phyloP scores from a whole-genome alignment of 2,329 filamentous ascomycete species.

The Ophiostoma quercus region DNA sequence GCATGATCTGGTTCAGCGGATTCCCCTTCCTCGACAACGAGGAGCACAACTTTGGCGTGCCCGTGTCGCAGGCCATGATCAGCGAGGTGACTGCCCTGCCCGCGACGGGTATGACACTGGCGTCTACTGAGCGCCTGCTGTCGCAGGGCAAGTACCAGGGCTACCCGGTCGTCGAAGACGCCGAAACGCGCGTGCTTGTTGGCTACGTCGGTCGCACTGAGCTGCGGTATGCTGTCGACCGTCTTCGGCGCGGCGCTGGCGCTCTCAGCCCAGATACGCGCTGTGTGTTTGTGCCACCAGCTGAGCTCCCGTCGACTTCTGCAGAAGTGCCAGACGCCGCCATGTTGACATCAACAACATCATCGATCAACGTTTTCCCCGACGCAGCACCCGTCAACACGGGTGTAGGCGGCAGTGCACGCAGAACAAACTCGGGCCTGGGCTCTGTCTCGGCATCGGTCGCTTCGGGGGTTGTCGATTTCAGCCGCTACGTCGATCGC shows the following conservation, averaged over 20 bases:
- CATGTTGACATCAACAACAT: conserved; percentile 33
- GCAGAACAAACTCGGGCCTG: not conserved
- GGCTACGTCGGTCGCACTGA: conserved; percentile 94
- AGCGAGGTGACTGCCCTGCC: conserved; percentile 68
- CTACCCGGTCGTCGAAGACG: conserved; percentile 82
- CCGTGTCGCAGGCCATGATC: conserved; percentile 87
- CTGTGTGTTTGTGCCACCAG: conserved; percentile 64
- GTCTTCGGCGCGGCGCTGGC: conserved; percentile 63
- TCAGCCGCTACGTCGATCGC: conserved; percentile 80
- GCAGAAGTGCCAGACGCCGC: conserved; percentile 39
- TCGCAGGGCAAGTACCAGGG: conserved; percentile 79
- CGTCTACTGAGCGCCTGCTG: conserved; percentile 71
- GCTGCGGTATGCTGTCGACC: conserved; percentile 81
- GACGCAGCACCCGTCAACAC: not conserved
- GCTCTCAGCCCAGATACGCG: conserved; percentile 58
- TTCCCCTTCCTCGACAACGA: conserved; percentile 98
- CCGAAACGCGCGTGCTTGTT: conserved; percentile 63
- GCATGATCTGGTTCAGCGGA: conserved; percentile 98
- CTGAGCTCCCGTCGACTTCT: conserved; percentile 22
- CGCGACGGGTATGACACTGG: conserved; percentile 65
- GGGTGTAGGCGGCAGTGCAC: not conserved
- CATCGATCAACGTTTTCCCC: not conserved
- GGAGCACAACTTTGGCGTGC: conserved; percentile 92
- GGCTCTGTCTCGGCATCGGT: conserved; percentile 30
- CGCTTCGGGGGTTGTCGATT: conserved; percentile 53